These are phyloP conservation scores for Eimeria maxima DNA, from an alignment of 169 alveolate genomes.

Conservation along the genomic window DNA sequence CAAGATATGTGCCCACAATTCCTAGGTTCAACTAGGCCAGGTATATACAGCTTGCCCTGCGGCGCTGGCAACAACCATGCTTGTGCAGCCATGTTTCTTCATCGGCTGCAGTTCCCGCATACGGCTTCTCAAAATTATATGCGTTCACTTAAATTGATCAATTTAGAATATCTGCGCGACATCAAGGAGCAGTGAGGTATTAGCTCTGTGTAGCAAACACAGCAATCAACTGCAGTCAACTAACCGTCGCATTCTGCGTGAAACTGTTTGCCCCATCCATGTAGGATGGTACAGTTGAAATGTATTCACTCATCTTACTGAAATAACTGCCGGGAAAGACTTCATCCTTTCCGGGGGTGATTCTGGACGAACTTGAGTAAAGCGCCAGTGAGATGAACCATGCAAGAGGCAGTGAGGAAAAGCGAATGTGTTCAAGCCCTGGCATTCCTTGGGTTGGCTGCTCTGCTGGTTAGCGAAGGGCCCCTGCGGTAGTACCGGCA, in stretches of 20 bases:
- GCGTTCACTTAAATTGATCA: not conserved
- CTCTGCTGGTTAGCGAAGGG: not conserved
- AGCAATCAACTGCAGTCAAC: not conserved
- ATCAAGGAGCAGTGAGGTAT: not conserved
- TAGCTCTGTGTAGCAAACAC: not conserved
- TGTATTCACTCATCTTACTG: slow-evolving; percentile 34
- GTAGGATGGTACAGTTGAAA: not conserved
- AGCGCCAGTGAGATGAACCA: slow-evolving; percentile 57
- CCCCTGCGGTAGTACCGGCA: slow-evolving; percentile 25
- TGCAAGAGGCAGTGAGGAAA: slow-evolving; percentile 58
- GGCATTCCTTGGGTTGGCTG: slow-evolving; percentile 13
- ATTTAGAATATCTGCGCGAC: not conserved
- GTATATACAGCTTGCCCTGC: not conserved
- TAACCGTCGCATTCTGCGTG: slow-evolving; percentile 55
- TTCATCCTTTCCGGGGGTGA: not conserved
- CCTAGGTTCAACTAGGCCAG: not conserved
- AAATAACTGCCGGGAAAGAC: slow-evolving; percentile 47
- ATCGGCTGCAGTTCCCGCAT: not conserved
- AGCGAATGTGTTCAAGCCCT: not conserved
- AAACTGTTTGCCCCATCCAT: not conserved
- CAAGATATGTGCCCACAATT: not conserved
- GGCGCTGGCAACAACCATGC: not conserved
- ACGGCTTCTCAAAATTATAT: not conserved
- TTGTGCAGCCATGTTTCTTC: not conserved
- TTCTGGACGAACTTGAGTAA: slow-evolving; percentile 43